Percentiles rank a stretch among this genome's conserved stretches.
These are phyloP conservation scores for Fusarium solani-melongenae DNA, from an alignment of 2,329 filamentous ascomycete genomes.

Conservation along the genomic window DNA sequence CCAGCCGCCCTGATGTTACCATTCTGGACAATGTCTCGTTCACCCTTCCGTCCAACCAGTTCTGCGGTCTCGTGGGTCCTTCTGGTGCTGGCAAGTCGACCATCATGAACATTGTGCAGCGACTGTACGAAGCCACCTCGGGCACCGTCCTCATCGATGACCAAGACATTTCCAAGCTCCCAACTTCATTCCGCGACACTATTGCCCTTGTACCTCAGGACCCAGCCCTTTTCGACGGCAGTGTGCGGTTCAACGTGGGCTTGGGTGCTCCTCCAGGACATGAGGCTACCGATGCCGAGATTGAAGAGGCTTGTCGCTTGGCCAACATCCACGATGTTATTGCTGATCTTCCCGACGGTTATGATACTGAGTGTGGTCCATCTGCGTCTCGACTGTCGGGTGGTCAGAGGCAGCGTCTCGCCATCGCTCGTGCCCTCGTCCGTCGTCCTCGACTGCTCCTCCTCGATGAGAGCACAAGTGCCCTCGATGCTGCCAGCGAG, in stretches of 20 bases:
- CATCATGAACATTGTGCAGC: constrained; percentile 66
- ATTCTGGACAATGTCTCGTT: constrained; percentile 68
- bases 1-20: constrained; percentile 66
- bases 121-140: constrained; percentile 57
- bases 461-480: constrained; percentile 84
- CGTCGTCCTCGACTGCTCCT: constrained; percentile 78
- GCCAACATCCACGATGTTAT: constrained; percentile 81
- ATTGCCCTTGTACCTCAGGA: constrained; percentile 69
- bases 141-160: constrained; percentile 57
- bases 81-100: constrained; percentile 76
- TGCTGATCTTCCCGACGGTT: constrained; percentile 69
- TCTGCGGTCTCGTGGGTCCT: constrained; percentile 72
- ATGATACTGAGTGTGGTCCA: constrained; percentile 74
- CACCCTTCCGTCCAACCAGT: constrained; percentile 66
- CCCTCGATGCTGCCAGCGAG: constrained; percentile 78
- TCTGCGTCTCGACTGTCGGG: constrained; percentile 80
- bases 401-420: constrained; percentile 81
- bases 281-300: constrained; percentile 67
- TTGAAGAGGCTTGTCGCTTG: constrained; percentile 72
- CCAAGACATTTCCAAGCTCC: constrained; percentile 55
- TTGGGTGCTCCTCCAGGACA: constrained; percentile 65
- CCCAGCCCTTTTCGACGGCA: constrained; percentile 66
- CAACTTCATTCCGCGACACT: constrained; percentile 58
- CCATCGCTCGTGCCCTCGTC: constrained; percentile 81
- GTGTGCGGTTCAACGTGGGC: constrained; percentile 65